Percentiles rank a stretch among this genome's conserved stretches.
These are phyloP conservation scores for Speleostelium caveatum DNA, from an alignment of 78 protist genomes.

Conservation along the genomic window DNA sequence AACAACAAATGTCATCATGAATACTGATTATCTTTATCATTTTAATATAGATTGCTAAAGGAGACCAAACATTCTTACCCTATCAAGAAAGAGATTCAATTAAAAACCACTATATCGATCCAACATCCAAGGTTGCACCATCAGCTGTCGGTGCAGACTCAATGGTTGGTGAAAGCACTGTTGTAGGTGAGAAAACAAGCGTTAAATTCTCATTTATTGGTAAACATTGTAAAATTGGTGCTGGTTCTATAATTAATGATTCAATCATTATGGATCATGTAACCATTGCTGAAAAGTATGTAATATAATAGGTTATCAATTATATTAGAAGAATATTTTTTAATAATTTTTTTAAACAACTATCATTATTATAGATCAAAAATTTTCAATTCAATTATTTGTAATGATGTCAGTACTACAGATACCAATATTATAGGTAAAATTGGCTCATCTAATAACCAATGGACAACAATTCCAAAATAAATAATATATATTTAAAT, in stretches of 20 bases:
- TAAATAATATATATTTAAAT: too few relatives aligned
- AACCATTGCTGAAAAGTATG: constrained; percentile 64
- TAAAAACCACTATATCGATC: constrained; percentile 71
- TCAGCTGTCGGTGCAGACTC: constrained; percentile 79
- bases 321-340: too few relatives aligned
- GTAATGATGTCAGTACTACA: constrained; percentile 26
- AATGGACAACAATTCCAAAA: too few relatives aligned
- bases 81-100: constrained; percentile 29
- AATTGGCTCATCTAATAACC: too few relatives aligned
- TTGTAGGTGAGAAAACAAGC: constrained; percentile 76
- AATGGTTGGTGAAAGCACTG: constrained; percentile 72
- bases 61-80: constrained; percentile 11
- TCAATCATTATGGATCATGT: constrained; percentile 89
- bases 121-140: constrained; percentile 59
- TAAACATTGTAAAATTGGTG: constrained; percentile 70
- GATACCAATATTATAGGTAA: too few relatives aligned
- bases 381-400: constrained; percentile 20
- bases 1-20: background rate
- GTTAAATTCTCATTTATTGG: constrained; percentile 85
- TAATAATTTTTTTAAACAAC: too few relatives aligned
- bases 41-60: constrained; percentile 43
- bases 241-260: constrained; percentile 76
- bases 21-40: too few relatives aligned
- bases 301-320: too few relatives aligned
- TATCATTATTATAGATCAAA: too few relatives aligned